Evolutionary conservation across 805 yeast species (phyloP), one percentile per base, ranked within the genome.

Genomic region (Sugiyamaella qingdaonensis): DNA sequence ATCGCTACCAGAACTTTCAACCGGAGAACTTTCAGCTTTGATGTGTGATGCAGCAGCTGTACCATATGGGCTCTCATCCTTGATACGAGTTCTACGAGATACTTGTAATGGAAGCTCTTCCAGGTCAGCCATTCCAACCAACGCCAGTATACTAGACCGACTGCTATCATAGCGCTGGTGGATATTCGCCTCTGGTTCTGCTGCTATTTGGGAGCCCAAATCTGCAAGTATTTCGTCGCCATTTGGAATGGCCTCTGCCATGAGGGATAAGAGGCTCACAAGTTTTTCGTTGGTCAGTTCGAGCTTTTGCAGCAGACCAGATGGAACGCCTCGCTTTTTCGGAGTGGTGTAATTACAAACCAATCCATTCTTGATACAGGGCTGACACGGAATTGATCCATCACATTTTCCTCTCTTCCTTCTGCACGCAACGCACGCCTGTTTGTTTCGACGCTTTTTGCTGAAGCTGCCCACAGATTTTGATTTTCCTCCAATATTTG

Each of bases 351-450:
- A 52, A 16, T 51, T 29, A 27, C 51, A 46, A 34, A 11, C 19
- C 11, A 31, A 9, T 21, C 21, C 44, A 14, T 16, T 27, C 13
- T 41, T 16, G 10, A 43, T 13, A 48, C 57, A 52, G 13, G 48
- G 43, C 31, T 32, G 48, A 37, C 55, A 52, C 2, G 55, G 55
- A n/a, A 19, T 29, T 3, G 33, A 24, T n/a, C 55, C 55, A 43
- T 27, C 31, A 24, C 55, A 52, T 42, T 52, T 52, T 5, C 54
- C 52, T 24, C 51, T 19, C 33, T 52, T 52, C 27, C 13, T 36
- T 10, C 55, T 54, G 31, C 55, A 52, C 14, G 37, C 16, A 52
- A 49, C 55, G 31, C 55, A 52, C 4, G 55, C 54, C n/a, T 52
- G 55, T 14, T 43, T 46, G 24, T 49, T 51, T 36, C 54, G 19